Evolutionary conservation across 2,329 filamentous ascomycete genomes (phyloP).

Genomic region (Aspergillus brasiliensis): DNA sequence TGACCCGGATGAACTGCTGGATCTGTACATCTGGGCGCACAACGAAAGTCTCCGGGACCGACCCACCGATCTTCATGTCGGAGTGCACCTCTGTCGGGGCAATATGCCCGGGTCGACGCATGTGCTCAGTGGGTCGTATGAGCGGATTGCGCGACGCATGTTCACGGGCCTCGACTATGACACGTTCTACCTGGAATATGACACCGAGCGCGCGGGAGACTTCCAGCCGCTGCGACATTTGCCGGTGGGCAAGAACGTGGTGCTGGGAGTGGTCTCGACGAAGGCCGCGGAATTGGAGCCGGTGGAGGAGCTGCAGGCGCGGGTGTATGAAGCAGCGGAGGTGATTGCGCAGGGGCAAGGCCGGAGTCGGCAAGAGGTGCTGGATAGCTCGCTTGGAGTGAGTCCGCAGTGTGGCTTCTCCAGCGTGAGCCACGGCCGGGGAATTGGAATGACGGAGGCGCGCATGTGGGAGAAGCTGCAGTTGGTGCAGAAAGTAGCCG

Average conservation of each 20-base stretch:
- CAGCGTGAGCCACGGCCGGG: constrained; percentile 60
- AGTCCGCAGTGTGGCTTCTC: constrained; percentile 71
- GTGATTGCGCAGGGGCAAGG: constrained; percentile 66
- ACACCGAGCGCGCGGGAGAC: constrained; percentile 61
- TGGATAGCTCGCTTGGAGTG: constrained; percentile 61
- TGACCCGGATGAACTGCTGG: constrained; percentile 69
- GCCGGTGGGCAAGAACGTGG: constrained; percentile 60
- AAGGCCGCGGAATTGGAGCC: constrained; percentile 61
- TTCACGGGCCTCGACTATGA: constrained; percentile 61
- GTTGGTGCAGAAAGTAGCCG: constrained; percentile 67
- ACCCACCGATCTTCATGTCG: constrained; percentile 69
- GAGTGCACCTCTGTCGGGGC: constrained; percentile 67
- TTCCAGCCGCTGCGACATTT: constrained; percentile 62
- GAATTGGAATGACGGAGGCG: constrained; percentile 56
- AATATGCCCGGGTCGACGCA: constrained; percentile 64
- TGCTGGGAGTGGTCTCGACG: constrained; percentile 62
- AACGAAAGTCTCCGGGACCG: constrained; percentile 65
- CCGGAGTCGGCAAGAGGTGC: constrained; percentile 62
- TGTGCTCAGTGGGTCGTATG: constrained; percentile 58
- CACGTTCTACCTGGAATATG: constrained; percentile 67
- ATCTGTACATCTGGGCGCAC: constrained; percentile 71
- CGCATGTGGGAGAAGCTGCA: constrained; percentile 70
- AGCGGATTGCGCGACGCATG: constrained; percentile 63
- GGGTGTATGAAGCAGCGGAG: constrained; percentile 60
- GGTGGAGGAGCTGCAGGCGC: constrained; percentile 57